These are phyloP conservation scores for Monosporozyma solicola DNA, from an alignment of 805 yeast genomes.

Conservation along the genomic window DNA sequence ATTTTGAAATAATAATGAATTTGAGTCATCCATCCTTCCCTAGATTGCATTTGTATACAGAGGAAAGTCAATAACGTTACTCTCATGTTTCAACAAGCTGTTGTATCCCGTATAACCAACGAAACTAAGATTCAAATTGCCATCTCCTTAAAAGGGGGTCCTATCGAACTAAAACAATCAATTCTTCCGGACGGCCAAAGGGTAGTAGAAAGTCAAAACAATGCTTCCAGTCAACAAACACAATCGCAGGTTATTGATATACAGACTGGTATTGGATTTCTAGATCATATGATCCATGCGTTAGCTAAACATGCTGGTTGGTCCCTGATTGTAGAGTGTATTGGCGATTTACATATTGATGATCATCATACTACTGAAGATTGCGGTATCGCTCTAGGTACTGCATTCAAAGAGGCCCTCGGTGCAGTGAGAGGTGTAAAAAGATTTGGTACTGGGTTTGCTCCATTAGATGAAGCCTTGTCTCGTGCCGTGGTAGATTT, in stretches of 20 bases:
- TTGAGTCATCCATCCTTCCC: background rate
- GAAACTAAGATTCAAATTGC: slow-evolving; percentile 91
- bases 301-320: slow-evolving; percentile 95
- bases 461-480: slow-evolving; percentile 94
- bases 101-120: slow-evolving; percentile 59
- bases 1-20: no score
- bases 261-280: slow-evolving; percentile 88
- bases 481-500: slow-evolving; percentile 94
- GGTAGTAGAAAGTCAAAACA: slow-evolving; percentile 14
- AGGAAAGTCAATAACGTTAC: background rate
- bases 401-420: slow-evolving; percentile 79
- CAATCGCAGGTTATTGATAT: slow-evolving; percentile 65
- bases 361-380: slow-evolving; percentile 98
- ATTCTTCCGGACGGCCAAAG: slow-evolving; percentile 34
- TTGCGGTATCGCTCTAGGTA: slow-evolving; percentile 85
- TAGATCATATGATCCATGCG: slow-evolving; percentile 97
- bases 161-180: slow-evolving; percentile 52
- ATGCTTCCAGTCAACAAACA: slow-evolving; percentile 63
- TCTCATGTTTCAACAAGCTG: slow-evolving; percentile 27
- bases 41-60: no score
- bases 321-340: slow-evolving; percentile 82
- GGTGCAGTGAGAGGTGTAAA: slow-evolving; percentile 87
- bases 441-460: slow-evolving; percentile 87
- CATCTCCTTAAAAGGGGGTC: slow-evolving; percentile 77
- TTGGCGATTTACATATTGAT: slow-evolving; percentile 91